These are phyloP conservation scores for Yarrowia deformans DNA, from an alignment of 805 yeast species.

Conservation along the genomic window DNA sequence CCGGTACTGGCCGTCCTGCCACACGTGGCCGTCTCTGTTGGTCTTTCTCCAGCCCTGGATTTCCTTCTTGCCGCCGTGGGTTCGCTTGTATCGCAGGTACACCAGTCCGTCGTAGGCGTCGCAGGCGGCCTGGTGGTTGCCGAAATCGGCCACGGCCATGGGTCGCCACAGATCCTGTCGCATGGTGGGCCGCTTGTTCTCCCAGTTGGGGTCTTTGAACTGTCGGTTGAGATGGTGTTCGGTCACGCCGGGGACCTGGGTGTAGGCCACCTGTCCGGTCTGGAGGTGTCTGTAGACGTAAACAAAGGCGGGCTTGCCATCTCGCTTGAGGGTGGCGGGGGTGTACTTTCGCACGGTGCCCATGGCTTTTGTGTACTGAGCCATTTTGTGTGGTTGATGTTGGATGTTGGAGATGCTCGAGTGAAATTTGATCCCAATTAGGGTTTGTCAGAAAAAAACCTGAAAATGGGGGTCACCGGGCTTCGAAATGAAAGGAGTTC, in stretches of 20 bases:
- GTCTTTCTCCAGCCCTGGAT: constrained; percentile 74
- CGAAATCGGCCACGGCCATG: constrained; percentile 80
- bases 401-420: not conserved
- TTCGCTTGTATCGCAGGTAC: constrained; percentile 76
- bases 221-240: constrained; percentile 65
- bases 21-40: constrained; percentile 77
- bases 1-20: constrained; percentile 88
- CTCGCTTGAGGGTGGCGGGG: constrained; percentile 27
- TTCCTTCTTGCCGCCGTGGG: constrained; percentile 60
- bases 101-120: constrained; percentile 78
- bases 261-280: constrained; percentile 86
- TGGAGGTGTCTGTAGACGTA: constrained; percentile 84
- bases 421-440: constrained; percentile 14
- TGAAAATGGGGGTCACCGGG: not conserved
- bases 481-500: not conserved
- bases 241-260: constrained; percentile 74
- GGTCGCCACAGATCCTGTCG: constrained; percentile 91
- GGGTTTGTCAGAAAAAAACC: not conserved
- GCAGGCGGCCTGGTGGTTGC: constrained; percentile 66
- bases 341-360: constrained; percentile 39
- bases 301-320: constrained; percentile 64
- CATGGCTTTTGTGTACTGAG: constrained; percentile 35
- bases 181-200: constrained; percentile 77
- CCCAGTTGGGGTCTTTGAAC: constrained; percentile 87
- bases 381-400: constrained; percentile 5